Evolutionary conservation across 2,329 filamentous ascomycete genomes (phyloP).

Genomic region (Sphaerulina musiva): DNA sequence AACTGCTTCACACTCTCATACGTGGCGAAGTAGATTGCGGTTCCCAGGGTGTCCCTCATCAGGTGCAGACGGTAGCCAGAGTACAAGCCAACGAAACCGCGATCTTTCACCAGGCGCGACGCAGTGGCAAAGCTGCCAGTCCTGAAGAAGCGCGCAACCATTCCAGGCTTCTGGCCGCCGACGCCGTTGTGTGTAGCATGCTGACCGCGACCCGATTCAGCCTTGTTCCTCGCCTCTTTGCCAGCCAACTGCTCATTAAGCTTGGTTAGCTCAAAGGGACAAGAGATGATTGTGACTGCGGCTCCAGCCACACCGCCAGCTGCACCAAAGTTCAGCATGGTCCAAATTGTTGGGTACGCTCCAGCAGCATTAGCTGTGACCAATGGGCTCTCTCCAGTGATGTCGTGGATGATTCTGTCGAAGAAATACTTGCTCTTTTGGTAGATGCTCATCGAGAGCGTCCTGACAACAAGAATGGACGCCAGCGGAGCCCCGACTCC

Average conservation of each 20-base stretch:
- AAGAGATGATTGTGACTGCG: constrained; percentile 72
- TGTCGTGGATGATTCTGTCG: constrained; percentile 60
- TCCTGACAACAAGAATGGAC: constrained; percentile 70
- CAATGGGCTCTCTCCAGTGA: constrained; percentile 63
- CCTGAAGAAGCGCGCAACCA: neutral
- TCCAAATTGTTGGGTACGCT: constrained; percentile 65
- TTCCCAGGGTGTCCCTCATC: constrained; percentile 79
- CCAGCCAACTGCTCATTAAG: constrained; percentile 80
- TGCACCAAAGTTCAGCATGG: constrained; percentile 67
- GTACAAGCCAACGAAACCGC: constrained; percentile 67
- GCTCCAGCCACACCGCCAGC: constrained; percentile 75
- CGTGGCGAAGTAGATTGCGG: constrained; percentile 79
- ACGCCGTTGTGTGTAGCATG: constrained; percentile 1
- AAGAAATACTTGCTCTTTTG: constrained; percentile 68
- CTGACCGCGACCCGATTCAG: neutral
- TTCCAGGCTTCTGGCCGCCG: neutral
- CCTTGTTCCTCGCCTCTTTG: constrained; percentile 52
- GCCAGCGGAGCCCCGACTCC: constrained; percentile 70
- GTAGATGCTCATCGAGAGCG: constrained; percentile 74
- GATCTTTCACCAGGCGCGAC: constrained; percentile 67
- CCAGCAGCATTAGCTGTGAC: constrained; percentile 64
- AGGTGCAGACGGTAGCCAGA: constrained; percentile 74
- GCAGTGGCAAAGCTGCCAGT: constrained; percentile 50
- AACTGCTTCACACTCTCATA: constrained; percentile 83
- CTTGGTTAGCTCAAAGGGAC: constrained; percentile 86